Base-by-base conservation (phyloP, 169 alveolate species). In the Eimeria praecox region DNA sequence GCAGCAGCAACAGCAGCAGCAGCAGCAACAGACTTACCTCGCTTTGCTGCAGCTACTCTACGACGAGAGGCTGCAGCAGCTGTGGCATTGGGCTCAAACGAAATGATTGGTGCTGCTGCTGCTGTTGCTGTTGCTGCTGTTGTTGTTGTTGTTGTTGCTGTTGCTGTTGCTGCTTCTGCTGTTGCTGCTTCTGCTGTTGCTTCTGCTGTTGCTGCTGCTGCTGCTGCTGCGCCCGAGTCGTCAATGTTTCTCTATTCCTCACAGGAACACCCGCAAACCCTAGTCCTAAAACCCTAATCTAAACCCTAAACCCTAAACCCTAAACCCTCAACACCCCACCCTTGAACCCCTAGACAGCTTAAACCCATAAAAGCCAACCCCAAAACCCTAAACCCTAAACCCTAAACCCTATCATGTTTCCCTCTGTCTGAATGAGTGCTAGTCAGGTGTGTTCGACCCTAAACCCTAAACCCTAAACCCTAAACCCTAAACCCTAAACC, bases 41-140 rank as follows among this genome's bases (percentile, higher is more conserved):
- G 24, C 44, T 69, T 44, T 24, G 44, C 80, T 24, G 80, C 80
- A 69, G 80, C 80, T 69, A 69, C 12, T 33, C 80, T n/a, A 35
- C 80, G 80, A 69, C 80, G 80, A n/a, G 80, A 69, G 1, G 80
- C 80, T 33, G 80, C 80, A 30, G 46, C 20, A n/a, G 80, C 80
- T 69, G 40, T 20, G 22, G 80, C 80, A n/a, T 69, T n/a, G 24
- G 80, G 80, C 10, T 69, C 80, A 69, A 69, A 33, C 8, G 44
- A 33, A 4, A 69, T 35, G 30, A 69, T 44, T 69, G 80, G 6
- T 69, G 80, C 80, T 69, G 80, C 80, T 64, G 66, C 66, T 56
- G n/a, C 77, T 64, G 77, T 9, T 64, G 77, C n/a, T 1, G 42
- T 30, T 64, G 77, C 77, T 2, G 77, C 77, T 52, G 62, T 12